phyloP scores from a whole-genome alignment of 106 monocot species.

The Allium sativum region DNA sequence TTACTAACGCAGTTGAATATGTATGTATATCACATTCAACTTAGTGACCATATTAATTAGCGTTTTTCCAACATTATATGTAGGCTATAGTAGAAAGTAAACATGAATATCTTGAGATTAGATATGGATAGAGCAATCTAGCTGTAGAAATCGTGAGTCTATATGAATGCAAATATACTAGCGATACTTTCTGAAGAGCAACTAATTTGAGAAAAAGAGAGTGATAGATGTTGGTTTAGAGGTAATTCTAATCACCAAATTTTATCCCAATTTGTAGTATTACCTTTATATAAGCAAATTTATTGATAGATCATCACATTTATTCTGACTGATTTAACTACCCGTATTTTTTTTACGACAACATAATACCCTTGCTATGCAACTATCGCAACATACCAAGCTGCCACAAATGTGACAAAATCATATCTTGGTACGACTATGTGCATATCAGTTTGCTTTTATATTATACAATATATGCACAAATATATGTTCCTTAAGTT shows the following conservation, averaged over 20 bases:
- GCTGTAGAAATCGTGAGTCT: constrained; percentile 72
- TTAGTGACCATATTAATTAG: neutral
- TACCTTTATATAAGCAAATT: neutral
- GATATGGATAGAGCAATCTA: constrained; percentile 82
- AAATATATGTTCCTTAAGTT: no score
- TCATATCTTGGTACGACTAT: constrained; percentile 72
- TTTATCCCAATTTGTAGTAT: neutral
- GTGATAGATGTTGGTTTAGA: constrained; percentile 74
- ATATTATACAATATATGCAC: no score
- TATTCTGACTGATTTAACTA: no score
- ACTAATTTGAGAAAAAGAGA: constrained; percentile 48
- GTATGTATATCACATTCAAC: no score
- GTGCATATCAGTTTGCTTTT: no score
- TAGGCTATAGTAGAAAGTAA: constrained; percentile 62
- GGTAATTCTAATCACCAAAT: constrained; percentile 23
- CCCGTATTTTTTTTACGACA: constrained; percentile 31
- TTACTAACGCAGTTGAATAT: neutral
- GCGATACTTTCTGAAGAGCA: constrained; percentile 87
- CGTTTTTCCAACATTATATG: neutral
- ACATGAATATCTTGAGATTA: constrained; percentile 94
- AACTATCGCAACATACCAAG: constrained; percentile 75
- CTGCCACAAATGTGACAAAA: constrained; percentile 65
- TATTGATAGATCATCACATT: neutral
- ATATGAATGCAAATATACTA: constrained; percentile 90
- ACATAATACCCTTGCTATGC: constrained; percentile 56